These are phyloP conservation scores for Hypoxylon rubiginosum DNA, from an alignment of 2,329 filamentous ascomycete genomes.

Conservation along the genomic window DNA sequence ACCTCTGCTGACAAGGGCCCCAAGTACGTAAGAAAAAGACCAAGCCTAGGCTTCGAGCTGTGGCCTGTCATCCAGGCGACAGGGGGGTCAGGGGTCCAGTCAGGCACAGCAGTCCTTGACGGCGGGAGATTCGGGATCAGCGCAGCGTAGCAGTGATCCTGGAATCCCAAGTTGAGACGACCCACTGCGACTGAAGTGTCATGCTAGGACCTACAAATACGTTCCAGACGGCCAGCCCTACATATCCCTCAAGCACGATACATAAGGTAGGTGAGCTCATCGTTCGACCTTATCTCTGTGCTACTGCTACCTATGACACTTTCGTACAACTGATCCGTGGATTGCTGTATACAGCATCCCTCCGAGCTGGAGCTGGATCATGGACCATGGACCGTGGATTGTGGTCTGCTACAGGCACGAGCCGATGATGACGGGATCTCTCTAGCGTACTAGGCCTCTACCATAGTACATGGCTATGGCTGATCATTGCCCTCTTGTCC, in stretches of 20 bases:
- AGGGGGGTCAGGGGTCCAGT: constrained; percentile 6
- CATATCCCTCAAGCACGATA: constrained; percentile 16
- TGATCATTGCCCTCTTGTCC: constrained; percentile 1
- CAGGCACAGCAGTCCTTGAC: constrained; percentile 25
- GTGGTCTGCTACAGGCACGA: constrained; percentile 2
- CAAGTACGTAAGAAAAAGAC: constrained; percentile 8
- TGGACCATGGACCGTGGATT: too few relatives aligned
- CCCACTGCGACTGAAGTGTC: constrained; percentile 24
- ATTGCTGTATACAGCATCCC: constrained; percentile 15
- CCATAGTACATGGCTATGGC: too few relatives aligned
- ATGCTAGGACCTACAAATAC: constrained; percentile 37
- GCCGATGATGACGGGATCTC: constrained; percentile 2
- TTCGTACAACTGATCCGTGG: constrained; percentile 12
- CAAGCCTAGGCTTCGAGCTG: constrained; percentile 29
- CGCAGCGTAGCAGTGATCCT: constrained; percentile 32
- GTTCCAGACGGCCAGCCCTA: constrained; percentile 32
- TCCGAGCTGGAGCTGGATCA: constrained; percentile 3
- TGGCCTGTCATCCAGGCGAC: background rate
- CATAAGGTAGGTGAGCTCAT: constrained; percentile 11
- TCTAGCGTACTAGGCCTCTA: constrained; percentile 4
- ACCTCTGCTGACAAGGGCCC: constrained; percentile 25
- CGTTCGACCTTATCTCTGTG: constrained; percentile 31
- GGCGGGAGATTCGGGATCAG: constrained; percentile 29
- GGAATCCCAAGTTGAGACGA: constrained; percentile 18
- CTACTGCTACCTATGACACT: constrained; percentile 22